A percentile compares a stretch with the other conserved stretches of the same genome.
Evolutionary conservation across 139 green algal genomes (phyloP).

Genomic region (Pleodorina starrii): DNA sequence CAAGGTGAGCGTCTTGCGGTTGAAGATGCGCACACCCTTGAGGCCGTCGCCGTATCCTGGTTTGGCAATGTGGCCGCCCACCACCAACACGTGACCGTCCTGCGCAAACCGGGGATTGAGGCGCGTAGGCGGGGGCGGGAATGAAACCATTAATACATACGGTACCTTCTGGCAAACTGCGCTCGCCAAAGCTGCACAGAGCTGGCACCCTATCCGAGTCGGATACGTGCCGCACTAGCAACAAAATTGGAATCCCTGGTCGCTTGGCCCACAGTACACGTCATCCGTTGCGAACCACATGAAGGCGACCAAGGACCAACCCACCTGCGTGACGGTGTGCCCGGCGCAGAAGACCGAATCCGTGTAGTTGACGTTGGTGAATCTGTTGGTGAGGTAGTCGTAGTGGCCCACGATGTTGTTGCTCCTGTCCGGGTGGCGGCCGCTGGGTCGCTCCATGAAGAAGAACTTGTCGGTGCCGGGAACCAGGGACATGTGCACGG

Average conservation of each 20-base stretch:
- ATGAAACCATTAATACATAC: no score
- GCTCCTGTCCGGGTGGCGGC: slow-evolving; percentile 55
- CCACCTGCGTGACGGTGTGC: slow-evolving; percentile 48
- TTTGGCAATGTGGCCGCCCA: slow-evolving; percentile 57
- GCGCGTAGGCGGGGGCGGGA: no score
- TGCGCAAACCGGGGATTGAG: no score
- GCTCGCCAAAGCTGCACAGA: no score
- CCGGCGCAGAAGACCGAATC: slow-evolving; percentile 52
- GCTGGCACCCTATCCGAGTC: no score
- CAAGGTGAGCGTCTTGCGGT: slow-evolving; percentile 1
- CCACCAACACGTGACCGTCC: slow-evolving; percentile 50
- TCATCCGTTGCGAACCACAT: no score
- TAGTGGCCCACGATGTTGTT: slow-evolving; percentile 43
- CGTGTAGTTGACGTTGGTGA: slow-evolving; percentile 45
- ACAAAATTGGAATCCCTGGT: no score
- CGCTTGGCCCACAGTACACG: no score
- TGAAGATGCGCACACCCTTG: slow-evolving; percentile 51
- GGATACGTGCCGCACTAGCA: no score
- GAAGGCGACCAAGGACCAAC: no score
- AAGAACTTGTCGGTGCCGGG: slow-evolving; percentile 53
- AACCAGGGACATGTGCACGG: slow-evolving; percentile 26
- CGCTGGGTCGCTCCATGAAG: slow-evolving; percentile 58
- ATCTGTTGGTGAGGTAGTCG: slow-evolving; percentile 29
- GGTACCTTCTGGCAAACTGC: no score
- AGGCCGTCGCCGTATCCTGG: slow-evolving; percentile 44